Conservation (phyloP, 345 rosid genomes). For the Dipteronia dyeriana region DNA sequence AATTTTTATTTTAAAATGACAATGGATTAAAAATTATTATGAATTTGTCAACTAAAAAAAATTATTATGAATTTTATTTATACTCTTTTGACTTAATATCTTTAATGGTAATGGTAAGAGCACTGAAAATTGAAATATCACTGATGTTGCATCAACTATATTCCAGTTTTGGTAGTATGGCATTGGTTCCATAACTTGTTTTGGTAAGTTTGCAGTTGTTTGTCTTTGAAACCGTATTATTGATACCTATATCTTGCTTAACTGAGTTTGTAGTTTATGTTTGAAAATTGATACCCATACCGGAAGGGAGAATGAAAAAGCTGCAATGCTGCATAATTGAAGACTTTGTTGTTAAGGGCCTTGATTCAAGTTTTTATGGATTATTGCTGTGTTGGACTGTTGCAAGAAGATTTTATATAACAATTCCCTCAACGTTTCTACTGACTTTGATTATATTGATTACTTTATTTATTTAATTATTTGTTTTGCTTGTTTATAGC, state of each 20-base stretch:
- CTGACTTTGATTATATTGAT: conserved; percentile 2
- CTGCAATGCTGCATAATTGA: conserved; percentile 3
- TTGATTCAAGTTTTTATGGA: not conserved
- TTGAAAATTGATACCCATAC: not conserved
- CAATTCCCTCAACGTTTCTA: not conserved
- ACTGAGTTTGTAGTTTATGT: not conserved
- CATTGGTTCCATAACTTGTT: not conserved
- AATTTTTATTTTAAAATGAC: not conserved
- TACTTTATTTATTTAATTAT: not conserved
- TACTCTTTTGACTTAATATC: not conserved
- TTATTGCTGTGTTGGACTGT: not conserved
- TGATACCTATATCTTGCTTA: not conserved
- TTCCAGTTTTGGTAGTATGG: not conserved
- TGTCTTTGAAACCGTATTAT: not conserved
- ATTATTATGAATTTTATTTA: not conserved
- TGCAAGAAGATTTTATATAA: conserved; percentile 1
- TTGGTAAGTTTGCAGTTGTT: not conserved
- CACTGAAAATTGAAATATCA: not conserved
- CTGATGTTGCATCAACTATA: conserved; percentile 2
- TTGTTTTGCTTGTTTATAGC: conserved; percentile 39
- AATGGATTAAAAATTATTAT: not conserved
- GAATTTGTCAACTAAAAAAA: not conserved
- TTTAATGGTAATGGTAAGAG: not conserved
- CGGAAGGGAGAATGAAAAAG: not conserved
- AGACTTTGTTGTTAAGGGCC: not conserved